A percentile compares a stretch with the other conserved stretches of the same genome.
Evolutionary conservation across 108 stramenopile species (phyloP).

Genomic region (Thalassiosira profunda): DNA sequence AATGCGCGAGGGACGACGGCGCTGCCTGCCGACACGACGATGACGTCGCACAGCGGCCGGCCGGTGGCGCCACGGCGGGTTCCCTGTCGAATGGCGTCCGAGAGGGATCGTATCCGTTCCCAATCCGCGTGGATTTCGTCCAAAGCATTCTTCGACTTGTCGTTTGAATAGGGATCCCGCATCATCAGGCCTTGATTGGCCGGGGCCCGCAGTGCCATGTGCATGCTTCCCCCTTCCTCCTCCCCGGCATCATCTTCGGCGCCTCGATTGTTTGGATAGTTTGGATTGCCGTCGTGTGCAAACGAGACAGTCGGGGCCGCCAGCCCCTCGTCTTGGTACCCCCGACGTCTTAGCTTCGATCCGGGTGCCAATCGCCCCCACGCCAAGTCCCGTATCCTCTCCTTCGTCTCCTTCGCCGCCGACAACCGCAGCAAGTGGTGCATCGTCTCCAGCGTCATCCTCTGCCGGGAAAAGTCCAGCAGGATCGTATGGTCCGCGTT

Average conservation of each 20-base stretch:
- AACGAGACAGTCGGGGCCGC: slow-evolving; percentile 30
- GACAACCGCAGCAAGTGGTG: slow-evolving; percentile 74
- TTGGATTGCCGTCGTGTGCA: slow-evolving; percentile 13
- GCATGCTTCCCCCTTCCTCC: slow-evolving; percentile 60
- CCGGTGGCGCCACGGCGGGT: slow-evolving; percentile 65
- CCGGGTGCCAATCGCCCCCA: slow-evolving; percentile 76
- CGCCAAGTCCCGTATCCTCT: slow-evolving; percentile 68
- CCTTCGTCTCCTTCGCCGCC: slow-evolving; percentile 34
- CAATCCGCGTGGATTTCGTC: slow-evolving; percentile 71
- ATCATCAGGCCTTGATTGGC: slow-evolving; percentile 55
- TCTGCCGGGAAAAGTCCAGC: slow-evolving; percentile 81
- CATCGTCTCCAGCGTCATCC: slow-evolving; percentile 81
- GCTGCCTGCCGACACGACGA: slow-evolving; percentile 69
- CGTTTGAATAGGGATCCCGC: slow-evolving; percentile 16
- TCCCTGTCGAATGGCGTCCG: slow-evolving; percentile 65
- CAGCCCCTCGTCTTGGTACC: not conserved
- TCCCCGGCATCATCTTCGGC: slow-evolving; percentile 13
- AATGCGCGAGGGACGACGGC: slow-evolving; percentile 56
- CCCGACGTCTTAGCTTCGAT: not conserved
- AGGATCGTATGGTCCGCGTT: slow-evolving; percentile 18
- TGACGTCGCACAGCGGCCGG: slow-evolving; percentile 66
- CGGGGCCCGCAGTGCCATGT: slow-evolving; percentile 79
- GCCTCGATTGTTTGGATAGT: not conserved
- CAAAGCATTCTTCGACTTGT: slow-evolving; percentile 49
- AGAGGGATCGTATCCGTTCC: slow-evolving; percentile 64